Evolutionary conservation across 352 stramenopile genomes (phyloP).

Genomic region (Phytophthora macrochlamydospora): DNA sequence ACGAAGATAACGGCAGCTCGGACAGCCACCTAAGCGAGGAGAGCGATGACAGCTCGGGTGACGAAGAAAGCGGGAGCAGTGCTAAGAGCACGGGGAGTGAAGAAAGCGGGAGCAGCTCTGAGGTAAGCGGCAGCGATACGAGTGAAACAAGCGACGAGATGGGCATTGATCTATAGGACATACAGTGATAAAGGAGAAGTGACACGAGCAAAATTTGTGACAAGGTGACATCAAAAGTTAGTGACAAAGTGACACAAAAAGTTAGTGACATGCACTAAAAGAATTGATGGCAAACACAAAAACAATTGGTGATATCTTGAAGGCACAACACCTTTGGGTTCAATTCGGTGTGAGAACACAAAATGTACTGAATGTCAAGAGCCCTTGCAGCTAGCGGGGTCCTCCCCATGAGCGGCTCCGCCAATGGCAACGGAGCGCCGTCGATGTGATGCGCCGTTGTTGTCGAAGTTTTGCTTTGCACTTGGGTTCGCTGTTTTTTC

Average conservation of each 20-base stretch:
- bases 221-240: not conserved
- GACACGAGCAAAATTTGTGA: not conserved
- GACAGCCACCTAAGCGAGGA: not conserved
- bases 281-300: not conserved
- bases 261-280: not conserved
- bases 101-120: not conserved
- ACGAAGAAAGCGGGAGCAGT: not conserved
- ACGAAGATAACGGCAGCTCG: not conserved
- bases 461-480: too few relatives aligned
- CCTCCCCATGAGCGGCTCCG: not conserved
- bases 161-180: too few relatives aligned
- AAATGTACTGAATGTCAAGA: conserved; percentile 1
- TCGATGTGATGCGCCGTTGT: not conserved
- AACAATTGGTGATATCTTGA: too few relatives aligned
- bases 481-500: not conserved
- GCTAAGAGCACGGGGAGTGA: not conserved
- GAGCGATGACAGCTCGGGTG: not conserved
- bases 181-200: not conserved
- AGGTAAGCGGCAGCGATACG: not conserved
- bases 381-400: not conserved
- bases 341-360: not conserved
- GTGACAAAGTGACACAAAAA: conserved; percentile 4
- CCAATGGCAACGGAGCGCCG: not conserved
- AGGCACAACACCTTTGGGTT: too few relatives aligned
- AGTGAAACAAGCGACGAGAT: too few relatives aligned